phyloP scores from a whole-genome alignment of 2,329 filamentous ascomycete species.

The Dothiorella sarmentorum region DNA sequence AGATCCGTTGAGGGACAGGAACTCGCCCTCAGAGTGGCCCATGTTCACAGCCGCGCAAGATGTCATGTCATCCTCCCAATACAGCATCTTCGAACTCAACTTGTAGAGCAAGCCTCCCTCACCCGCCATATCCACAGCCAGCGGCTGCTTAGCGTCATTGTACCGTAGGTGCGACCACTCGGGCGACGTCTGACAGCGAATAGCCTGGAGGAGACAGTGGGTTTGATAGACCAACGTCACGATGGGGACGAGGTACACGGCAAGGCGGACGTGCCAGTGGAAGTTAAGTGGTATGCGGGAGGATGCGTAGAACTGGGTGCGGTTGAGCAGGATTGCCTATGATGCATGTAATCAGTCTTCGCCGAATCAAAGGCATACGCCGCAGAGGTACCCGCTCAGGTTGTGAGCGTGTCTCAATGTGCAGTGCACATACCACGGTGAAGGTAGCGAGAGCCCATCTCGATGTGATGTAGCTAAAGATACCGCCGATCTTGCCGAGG shows the following conservation, averaged over 20 bases:
- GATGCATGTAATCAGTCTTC: not conserved
- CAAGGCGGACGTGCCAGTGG: slow-evolving; percentile 66
- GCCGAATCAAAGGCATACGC: not conserved
- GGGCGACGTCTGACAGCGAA: slow-evolving; percentile 79
- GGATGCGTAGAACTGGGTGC: slow-evolving; percentile 90
- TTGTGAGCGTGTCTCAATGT: not conserved
- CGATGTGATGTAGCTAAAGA: slow-evolving; percentile 87
- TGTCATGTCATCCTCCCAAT: slow-evolving; percentile 68
- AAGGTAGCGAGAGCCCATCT: slow-evolving; percentile 90
- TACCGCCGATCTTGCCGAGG: slow-evolving; percentile 70
- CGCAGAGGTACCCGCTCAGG: not conserved
- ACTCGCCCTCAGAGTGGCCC: slow-evolving; percentile 48
- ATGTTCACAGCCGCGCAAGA: slow-evolving; percentile 76
- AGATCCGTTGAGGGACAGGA: slow-evolving; percentile 66
- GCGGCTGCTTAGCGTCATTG: slow-evolving; percentile 40
- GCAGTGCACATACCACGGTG: slow-evolving; percentile 57
- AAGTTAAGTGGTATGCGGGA: slow-evolving; percentile 77
- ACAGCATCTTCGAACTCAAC: slow-evolving; percentile 67
- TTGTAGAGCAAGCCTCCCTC: slow-evolving; percentile 68
- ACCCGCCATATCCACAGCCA: slow-evolving; percentile 49
- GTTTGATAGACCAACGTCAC: slow-evolving; percentile 67
- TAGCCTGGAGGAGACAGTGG: slow-evolving; percentile 69
- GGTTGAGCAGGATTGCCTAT: slow-evolving; percentile 78
- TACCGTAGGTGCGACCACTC: slow-evolving; percentile 46
- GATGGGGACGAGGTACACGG: slow-evolving; percentile 69